Percentiles rank a stretch among this genome's conserved stretches.
Conservation (phyloP, 2,329 filamentous ascomycete genomes). For the Cladosporium cucumerinum region DNA sequence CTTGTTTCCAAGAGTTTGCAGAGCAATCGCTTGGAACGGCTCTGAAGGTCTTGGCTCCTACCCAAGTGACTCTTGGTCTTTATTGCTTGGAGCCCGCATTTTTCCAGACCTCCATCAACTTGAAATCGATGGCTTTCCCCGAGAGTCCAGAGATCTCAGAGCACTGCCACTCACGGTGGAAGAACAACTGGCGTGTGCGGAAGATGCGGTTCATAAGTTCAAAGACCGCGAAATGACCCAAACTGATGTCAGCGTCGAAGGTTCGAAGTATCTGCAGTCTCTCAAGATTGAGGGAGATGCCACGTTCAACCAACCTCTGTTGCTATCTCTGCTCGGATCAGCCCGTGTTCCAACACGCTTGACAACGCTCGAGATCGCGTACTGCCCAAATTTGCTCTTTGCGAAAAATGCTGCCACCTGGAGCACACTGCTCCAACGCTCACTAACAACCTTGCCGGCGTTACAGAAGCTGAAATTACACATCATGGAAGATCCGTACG, state of each 20-base stretch:
- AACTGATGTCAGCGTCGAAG: neutral
- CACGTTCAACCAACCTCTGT: neutral
- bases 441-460: slow-evolving; percentile 10
- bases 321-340: neutral
- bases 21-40: neutral
- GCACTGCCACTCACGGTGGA: neutral
- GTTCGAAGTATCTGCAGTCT: neutral
- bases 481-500: neutral
- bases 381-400: slow-evolving; percentile 19
- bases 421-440: slow-evolving; percentile 20
- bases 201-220: neutral
- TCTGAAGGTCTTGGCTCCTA: neutral
- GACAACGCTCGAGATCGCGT: slow-evolving; percentile 23
- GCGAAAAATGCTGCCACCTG: slow-evolving; percentile 14
- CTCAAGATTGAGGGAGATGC: neutral
- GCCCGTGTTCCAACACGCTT: slow-evolving; percentile 18
- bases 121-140: neutral
- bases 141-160: neutral
- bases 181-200: neutral
- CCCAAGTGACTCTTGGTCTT: neutral
- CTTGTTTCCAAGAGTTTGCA: neutral
- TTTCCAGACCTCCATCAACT: neutral
- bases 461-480: slow-evolving; percentile 25
- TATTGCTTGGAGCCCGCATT: neutral
- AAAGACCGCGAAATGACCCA: neutral